Conservation (phyloP, 805 yeast genomes). For the Saturnispora bothae region DNA sequence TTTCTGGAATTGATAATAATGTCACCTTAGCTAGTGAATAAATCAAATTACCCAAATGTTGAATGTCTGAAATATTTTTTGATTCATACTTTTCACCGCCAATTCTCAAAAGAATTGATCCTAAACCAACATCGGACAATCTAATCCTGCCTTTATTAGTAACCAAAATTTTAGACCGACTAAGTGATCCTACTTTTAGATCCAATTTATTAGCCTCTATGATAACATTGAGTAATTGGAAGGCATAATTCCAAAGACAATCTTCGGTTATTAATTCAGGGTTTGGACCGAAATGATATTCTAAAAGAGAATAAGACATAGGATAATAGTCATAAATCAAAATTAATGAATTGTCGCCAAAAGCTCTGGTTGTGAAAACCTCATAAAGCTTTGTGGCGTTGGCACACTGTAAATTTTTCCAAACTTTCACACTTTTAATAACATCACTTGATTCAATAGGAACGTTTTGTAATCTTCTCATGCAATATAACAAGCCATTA, state of each 20-base stretch:
- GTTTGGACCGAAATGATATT: constrained; percentile 43
- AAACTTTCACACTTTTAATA: constrained; percentile 49
- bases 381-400: constrained; percentile 62
- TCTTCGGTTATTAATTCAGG: constrained; percentile 51
- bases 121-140: constrained; percentile 58
- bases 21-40: constrained; percentile 39
- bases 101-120: constrained; percentile 45
- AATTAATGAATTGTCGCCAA: constrained; percentile 69
- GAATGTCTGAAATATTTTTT: constrained; percentile 40
- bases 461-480: constrained; percentile 62
- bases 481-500: constrained; percentile 69
- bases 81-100: constrained; percentile 21
- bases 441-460: constrained; percentile 46
- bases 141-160: constrained; percentile 65
- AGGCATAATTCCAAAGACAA: constrained; percentile 62
- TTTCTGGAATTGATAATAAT: constrained; percentile 12
- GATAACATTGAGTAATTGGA: constrained; percentile 66
- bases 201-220: constrained; percentile 54
- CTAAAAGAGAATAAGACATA: constrained; percentile 56
- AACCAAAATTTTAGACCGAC: constrained; percentile 60
- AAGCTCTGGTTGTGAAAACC: constrained; percentile 78
- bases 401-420: constrained; percentile 50
- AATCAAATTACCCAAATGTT: constrained; percentile 48
- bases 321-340: constrained; percentile 84
- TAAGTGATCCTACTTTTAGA: constrained; percentile 51